Evolutionary conservation across 805 yeast genomes (phyloP), one percentile per base, ranked within the genome.

Genomic region (Yamadazyma philogaea): DNA sequence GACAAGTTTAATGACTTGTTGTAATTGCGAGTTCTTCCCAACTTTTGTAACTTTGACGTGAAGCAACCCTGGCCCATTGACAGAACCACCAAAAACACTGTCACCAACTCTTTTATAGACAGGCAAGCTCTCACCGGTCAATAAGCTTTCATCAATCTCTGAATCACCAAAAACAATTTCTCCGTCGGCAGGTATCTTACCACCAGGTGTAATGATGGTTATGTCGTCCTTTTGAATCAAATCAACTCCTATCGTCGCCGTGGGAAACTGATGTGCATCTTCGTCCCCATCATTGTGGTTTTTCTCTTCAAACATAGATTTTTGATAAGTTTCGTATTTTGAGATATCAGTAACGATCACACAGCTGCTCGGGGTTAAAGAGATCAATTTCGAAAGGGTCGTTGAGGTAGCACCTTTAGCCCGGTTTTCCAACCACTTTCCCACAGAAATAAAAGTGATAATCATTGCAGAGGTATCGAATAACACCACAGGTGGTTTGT

Each of bases 391-490:
- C 0, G 96, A 84, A 31, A 93, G 71, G 0, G 98, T 95, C 2
- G 87, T 77, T 0, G 97, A 87, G 0, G 98, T 93, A 45, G 86
- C 87, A 3, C 98, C 96, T 57, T 93, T 88, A 2, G 99, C 98
- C 49, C 77, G 80, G 61, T 86, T 87, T 57, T 93, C 99, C 17
- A 90, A 68, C 77, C 87, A 85, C 64, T 93, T 91, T 2, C 99
- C 99, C 34, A 89, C 66, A 7, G 93, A 77, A 20, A 93, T 89
- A 60, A 89, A 93, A 4, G 82, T 66, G 39, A 91, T 74, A 32
- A 93, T 71, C 95, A 95, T 87, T 12, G 83, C 80, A 1, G 88
- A 75, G 0, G 98, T 89, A 45, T 88, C 97, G 68, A 93, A 90
- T 27, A 89, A 69, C 0, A 84, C 78, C 40, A 75, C 79, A 5